phyloP scores from a whole-genome alignment of 2,329 filamentous ascomycete genomes.

The Akanthomyces dipterigenus region DNA sequence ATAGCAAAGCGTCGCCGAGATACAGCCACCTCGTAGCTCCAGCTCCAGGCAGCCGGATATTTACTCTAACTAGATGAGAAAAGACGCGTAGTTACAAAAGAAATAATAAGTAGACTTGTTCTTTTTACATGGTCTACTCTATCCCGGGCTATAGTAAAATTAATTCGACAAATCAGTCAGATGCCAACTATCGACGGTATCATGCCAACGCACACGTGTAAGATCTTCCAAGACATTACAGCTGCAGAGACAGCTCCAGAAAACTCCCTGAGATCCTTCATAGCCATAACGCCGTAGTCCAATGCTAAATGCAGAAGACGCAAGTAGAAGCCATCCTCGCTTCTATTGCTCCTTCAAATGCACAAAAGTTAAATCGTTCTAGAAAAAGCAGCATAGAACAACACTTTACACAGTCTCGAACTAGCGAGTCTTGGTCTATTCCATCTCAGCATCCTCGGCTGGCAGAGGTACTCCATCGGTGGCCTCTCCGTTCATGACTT shows the following conservation, averaged over 20 bases:
- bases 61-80: not conserved
- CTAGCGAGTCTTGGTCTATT: constrained; percentile 19
- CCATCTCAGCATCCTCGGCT: constrained; percentile 38
- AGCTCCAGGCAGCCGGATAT: constrained; percentile 2
- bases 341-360: not conserved
- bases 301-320: constrained; percentile 18
- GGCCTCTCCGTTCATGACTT: constrained; percentile 47
- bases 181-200: constrained; percentile 11
- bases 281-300: constrained; percentile 28
- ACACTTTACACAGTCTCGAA: constrained; percentile 4
- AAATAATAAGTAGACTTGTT: not conserved
- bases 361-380: not conserved
- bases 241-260: constrained; percentile 25
- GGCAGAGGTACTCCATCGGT: constrained; percentile 39
- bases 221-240: not conserved
- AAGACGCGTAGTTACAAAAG: not conserved
- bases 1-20: not conserved
- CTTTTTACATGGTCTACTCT: constrained; percentile 2
- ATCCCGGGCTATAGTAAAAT: constrained; percentile 2
- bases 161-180: not conserved
- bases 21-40: not conserved
- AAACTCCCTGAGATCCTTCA: constrained; percentile 26
- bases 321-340: not conserved
- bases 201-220: not conserved
- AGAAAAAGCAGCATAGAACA: not conserved